Base-by-base conservation (phyloP, 2,329 filamentous ascomycete species). In the Neofusicoccum ribis region DNA sequence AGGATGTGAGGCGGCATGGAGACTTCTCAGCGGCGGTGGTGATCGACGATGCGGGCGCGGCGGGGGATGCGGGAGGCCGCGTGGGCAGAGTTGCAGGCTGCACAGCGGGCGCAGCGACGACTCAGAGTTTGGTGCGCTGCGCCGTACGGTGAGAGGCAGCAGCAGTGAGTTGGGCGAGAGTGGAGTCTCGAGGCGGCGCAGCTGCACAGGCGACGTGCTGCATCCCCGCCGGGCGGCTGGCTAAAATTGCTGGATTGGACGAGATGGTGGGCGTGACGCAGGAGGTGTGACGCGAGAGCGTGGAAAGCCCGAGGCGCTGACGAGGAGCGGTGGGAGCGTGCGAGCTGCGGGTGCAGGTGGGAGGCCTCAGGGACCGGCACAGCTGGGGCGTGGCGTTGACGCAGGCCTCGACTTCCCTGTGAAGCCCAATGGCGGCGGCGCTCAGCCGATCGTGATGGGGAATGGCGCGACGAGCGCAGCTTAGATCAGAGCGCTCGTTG, bases 221-320 rank as follows among this genome's bases (percentile, higher is more conserved):
- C 20, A 49, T 27, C 17, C 17, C 17, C 3, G 47, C 20, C 41
- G 15, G 54, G 54, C 56, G 41, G 41, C 56, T 47, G 56, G 56
- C 56, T 59, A 47, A 59, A 59, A 17, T 46, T 46, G 54, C 54
- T 60, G 56, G 43, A 60, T 60, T 60, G 56, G 56, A 60, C n/a
- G 17, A 5, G 17, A 17, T 14, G 12, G 52, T 20, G 37, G 12
- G 52, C 52, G 52, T 56, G 52, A 56, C 37, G 52, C 56, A 60
- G 27, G 41, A 60, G 56, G 43, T 59, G 54, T 60, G 41, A 60
- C 56, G 56, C 37, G 54, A 41, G 54, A 46, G 54, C 39, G 39
- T 58, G 39, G 20, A 44, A 31, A 34, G 52, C 17, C 52, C 20
- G 47, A 51, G 27, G 47, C 47, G 50, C 50, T 52, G 50, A 52